These are phyloP conservation scores for Globisporangium mamillatum DNA, from an alignment of 352 stramenopile species.

Conservation along the genomic window DNA sequence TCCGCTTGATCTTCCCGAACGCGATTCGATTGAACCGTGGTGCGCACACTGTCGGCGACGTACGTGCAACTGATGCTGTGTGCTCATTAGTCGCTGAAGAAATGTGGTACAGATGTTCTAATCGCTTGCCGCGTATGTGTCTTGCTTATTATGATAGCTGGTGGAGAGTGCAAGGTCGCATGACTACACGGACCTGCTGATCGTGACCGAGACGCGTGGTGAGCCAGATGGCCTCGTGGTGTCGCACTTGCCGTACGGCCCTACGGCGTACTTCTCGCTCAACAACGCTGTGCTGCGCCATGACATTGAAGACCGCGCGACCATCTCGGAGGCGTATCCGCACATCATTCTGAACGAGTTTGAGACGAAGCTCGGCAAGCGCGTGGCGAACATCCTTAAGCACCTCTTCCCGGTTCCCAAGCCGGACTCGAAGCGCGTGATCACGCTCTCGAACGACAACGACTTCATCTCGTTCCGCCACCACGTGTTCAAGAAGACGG, in stretches of 20 bases:
- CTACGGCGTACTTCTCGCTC: constrained; percentile 98
- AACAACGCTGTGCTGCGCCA: constrained; percentile 96
- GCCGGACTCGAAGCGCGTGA: constrained; percentile 94
- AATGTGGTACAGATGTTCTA: neutral
- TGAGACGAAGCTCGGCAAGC: constrained; percentile 91
- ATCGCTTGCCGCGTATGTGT: neutral
- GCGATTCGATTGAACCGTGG: constrained; percentile 97
- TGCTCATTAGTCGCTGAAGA: too few species aligned
- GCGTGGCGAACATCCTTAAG: constrained; percentile 98
- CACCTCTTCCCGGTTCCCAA: constrained; percentile 98
- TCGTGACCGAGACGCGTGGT: constrained; percentile 98
- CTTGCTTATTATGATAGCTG: constrained; percentile 70
- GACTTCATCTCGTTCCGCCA: constrained; percentile 99
- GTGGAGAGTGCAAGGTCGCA: constrained; percentile 94
- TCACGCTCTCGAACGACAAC: constrained; percentile 98
- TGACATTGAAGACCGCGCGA: constrained; percentile 97
- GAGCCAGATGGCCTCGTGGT: constrained; percentile 98
- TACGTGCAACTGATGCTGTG: constrained; percentile 25
- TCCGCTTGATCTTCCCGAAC: constrained; percentile 98
- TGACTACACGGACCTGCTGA: constrained; percentile 98
- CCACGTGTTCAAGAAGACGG: constrained; percentile 97
- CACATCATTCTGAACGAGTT: constrained; percentile 98
- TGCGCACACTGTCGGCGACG: constrained; percentile 90
- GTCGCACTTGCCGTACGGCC: constrained; percentile 98
- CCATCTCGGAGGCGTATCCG: constrained; percentile 91